Percentiles rank a stretch among this genome's conserved stretches.
Conservation (phyloP, 2,329 filamentous ascomycete species). For the Aspergillus udagawae region DNA sequence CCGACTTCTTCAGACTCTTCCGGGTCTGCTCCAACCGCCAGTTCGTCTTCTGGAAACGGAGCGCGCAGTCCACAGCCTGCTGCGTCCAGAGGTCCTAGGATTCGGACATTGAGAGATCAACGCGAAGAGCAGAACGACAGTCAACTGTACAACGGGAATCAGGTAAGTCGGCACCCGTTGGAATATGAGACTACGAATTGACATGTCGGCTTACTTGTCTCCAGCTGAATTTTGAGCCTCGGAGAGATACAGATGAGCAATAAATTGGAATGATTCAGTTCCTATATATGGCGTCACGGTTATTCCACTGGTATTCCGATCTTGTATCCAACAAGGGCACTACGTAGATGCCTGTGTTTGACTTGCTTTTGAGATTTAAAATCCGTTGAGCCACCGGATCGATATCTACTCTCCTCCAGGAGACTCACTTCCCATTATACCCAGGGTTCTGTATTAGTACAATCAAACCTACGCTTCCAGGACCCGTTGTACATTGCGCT, state of each 20-base stretch:
- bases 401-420: not conserved
- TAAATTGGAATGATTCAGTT: not conserved
- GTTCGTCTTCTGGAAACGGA: conserved; percentile 6
- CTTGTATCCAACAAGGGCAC: not conserved
- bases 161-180: conserved; percentile 47
- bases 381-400: not conserved
- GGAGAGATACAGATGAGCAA: conserved; percentile 10
- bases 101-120: conserved; percentile 53
- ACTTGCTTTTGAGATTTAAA: not conserved
- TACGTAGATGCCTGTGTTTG: not conserved
- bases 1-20: conserved; percentile 13
- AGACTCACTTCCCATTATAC: not conserved
- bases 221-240: conserved; percentile 22
- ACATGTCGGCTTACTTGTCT: not conserved
- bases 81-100: conserved; percentile 30
- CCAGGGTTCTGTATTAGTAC: not conserved
- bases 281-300: conserved; percentile 1
- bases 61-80: conserved; percentile 13
- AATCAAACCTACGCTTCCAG: not conserved
- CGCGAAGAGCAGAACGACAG: conserved; percentile 54
- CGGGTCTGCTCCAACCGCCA: conserved; percentile 3
- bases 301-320: not conserved
- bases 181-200: not conserved
- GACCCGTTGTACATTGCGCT: not conserved
- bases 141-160: conserved; percentile 89